Base-by-base conservation (phyloP, 176 grass and related monocot species). In the Guadua angustifolia region DNA sequence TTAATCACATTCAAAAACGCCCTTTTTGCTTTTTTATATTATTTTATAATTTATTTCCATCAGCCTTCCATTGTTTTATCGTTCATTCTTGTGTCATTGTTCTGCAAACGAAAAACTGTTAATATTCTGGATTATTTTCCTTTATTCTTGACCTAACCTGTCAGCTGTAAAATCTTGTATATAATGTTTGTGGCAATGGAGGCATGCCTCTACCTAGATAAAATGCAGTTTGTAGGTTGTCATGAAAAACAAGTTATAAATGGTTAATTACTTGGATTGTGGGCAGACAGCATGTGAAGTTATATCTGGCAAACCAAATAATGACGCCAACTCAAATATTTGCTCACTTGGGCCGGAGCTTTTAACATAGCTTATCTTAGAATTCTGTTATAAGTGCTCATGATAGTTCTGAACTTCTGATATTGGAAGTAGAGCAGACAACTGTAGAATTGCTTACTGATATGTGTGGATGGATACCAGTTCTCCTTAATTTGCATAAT, bases 401-500 rank as follows among this genome's bases (percentile, higher is more conserved):
- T 56, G 45, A 25, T 56, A 81, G 79, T 38, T 55, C 12, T 16
- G 32, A 33, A 46, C 24, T 81, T 53, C 45, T 69, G 44, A 53
- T 22, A 39, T 80, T 55, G 13, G 47, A 10, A 69, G 12, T 35
- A 26, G 29, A 2, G 18, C 19, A 11, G n/a, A 29, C 9, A 55
- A 18, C 66, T 71, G 16, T 59, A 86, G 52, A 69, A 29, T 29
- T 78, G 46, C 46, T 45, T 73, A 72, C 44, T 64, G 51, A 68
- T 71, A 26, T 52, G 12, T 49, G 51, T 69, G 21, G 11, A 38
- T 74, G 66, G 26, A 71, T 79, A 46, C 38, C 1, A 11, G 36
- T 52, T 84, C 38, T 73, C 24, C 49, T 47, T 65, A 43, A 19
- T 84, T 44, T 49, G 7, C 6, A 36, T 45, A 47, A 36, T 57